Evolutionary conservation across 495 filamentous ascomycete species (phyloP).

Genomic region (Venustampulla echinocandica): DNA sequence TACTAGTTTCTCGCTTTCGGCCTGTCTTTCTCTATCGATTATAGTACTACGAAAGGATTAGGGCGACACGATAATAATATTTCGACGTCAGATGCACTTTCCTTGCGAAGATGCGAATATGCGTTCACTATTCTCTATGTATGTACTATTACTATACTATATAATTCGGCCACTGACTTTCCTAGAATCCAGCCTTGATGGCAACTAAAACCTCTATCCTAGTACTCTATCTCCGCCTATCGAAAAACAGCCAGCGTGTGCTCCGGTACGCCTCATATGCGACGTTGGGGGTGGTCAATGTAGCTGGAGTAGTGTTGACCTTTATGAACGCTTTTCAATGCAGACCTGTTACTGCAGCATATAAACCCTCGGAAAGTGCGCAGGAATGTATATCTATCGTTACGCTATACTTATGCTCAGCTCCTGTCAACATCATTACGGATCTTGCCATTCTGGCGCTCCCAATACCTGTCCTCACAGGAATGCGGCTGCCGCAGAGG

Average conservation of each 20-base stretch:
- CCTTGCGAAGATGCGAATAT: slow-evolving; percentile 19
- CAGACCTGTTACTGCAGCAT: slow-evolving; percentile 50
- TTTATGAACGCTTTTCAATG: slow-evolving; percentile 88
- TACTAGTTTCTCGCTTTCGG: slow-evolving; percentile 59
- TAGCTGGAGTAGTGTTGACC: slow-evolving; percentile 60
- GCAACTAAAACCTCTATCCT: slow-evolving; percentile 87
- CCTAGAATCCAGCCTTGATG: slow-evolving; percentile 81
- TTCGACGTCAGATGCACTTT: slow-evolving; percentile 13
- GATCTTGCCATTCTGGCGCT: slow-evolving; percentile 23
- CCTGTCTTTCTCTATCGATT: slow-evolving; percentile 68
- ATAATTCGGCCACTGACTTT: slow-evolving; percentile 12
- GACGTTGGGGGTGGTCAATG: slow-evolving; percentile 22
- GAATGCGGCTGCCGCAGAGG: slow-evolving; percentile 71
- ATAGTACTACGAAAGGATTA: slow-evolving; percentile 60
- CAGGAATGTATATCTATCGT: slow-evolving; percentile 24
- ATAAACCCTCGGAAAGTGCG: neutral
- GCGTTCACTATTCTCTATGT: slow-evolving; percentile 25
- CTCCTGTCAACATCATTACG: slow-evolving; percentile 24
- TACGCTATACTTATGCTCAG: slow-evolving; percentile 21
- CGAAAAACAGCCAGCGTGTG: slow-evolving; percentile 17
- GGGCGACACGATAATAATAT: slow-evolving; percentile 68
- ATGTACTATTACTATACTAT: neutral
- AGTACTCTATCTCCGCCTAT: slow-evolving; percentile 39
- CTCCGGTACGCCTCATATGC: slow-evolving; percentile 23
- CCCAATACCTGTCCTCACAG: slow-evolving; percentile 73